A percentile compares a stretch with the other conserved stretches of the same genome.
Conservation (phyloP, 768 basidiomycete genomes). For the Lactifluus hygrophoroides region DNA sequence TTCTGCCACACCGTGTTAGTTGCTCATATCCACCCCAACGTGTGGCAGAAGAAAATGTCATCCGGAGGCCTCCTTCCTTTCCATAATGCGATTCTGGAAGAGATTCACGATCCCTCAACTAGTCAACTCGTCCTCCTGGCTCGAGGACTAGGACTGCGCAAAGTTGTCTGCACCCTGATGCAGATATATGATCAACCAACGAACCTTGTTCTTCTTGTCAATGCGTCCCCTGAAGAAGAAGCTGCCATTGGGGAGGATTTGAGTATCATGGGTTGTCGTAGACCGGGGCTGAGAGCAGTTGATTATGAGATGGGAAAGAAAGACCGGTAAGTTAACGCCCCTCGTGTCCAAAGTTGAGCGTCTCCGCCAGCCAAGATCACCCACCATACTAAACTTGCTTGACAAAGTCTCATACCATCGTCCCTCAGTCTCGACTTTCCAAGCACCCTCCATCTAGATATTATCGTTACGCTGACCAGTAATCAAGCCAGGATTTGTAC, state of each 20-base stretch:
- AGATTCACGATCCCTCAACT: conserved; percentile 64
- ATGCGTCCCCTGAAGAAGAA: conserved; percentile 82
- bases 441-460: no score
- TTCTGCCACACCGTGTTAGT: neutral
- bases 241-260: conserved; percentile 87
- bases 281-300: conserved; percentile 75
- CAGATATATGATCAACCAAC: conserved; percentile 87
- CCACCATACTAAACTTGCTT: neutral
- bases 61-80: conserved; percentile 40
- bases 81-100: conserved; percentile 58
- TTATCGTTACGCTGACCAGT: neutral
- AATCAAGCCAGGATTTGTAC: conserved; percentile 67
- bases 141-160: conserved; percentile 82
- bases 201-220: conserved; percentile 77
- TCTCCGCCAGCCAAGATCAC: neutral
- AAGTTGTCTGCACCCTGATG: conserved; percentile 77
- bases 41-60: conserved; percentile 11
- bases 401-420: no score
- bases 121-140: conserved; percentile 74
- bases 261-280: conserved; percentile 83
- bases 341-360: neutral
- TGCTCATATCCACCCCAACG: neutral
- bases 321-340: conserved; percentile 52
- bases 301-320: conserved; percentile 72
- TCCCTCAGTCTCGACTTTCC: no score